Evolutionary conservation across 2,329 filamentous ascomycete species (phyloP).

Genomic region (Fonsecaea monophora): DNA sequence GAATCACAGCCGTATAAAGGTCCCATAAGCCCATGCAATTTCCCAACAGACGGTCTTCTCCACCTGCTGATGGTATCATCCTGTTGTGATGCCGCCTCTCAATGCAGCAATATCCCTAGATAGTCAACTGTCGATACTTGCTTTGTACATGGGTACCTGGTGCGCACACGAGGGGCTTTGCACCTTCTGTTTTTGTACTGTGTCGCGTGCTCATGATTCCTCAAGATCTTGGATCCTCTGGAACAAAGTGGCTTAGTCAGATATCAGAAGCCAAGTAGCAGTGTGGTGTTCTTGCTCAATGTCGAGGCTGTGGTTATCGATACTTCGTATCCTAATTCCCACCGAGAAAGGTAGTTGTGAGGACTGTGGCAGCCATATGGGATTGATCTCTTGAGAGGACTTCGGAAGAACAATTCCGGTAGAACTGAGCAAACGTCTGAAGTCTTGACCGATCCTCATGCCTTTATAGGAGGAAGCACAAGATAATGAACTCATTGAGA

Average conservation of each 20-base stretch:
- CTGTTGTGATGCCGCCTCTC: background rate
- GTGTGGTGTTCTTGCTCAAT: background rate
- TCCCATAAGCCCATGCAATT: background rate
- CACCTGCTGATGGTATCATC: background rate
- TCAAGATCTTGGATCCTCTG: background rate
- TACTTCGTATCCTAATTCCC: background rate
- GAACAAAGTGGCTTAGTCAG: background rate
- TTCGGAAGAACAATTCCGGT: background rate
- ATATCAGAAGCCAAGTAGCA: background rate
- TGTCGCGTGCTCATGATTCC: background rate
- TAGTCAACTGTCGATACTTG: background rate
- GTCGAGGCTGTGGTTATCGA: background rate
- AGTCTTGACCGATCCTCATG: background rate
- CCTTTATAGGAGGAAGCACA: background rate
- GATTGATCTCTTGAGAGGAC: background rate
- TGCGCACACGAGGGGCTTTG: background rate
- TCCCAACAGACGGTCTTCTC: background rate
- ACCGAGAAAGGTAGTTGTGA: background rate
- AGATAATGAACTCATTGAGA: background rate
- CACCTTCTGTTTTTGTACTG: background rate
- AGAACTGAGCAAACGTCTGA: background rate
- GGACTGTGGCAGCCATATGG: background rate
- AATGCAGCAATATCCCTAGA: background rate
- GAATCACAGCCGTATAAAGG: background rate
- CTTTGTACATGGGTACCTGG: background rate